These are phyloP conservation scores for Neofusicoccum cordaticola DNA, from an alignment of 2,329 filamentous ascomycete genomes.

Conservation along the genomic window DNA sequence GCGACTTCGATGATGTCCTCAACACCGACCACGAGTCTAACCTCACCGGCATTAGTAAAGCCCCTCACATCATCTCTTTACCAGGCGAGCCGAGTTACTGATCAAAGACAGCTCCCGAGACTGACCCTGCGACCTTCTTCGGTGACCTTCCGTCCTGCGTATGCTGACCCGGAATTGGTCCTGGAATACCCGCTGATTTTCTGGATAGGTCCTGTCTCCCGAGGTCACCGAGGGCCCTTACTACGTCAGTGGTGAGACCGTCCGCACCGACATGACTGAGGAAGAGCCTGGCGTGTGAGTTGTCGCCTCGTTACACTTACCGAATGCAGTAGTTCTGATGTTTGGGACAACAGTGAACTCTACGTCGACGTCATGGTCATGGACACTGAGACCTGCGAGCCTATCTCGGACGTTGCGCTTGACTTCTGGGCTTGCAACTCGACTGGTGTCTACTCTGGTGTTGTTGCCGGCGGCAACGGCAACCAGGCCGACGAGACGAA, in stretches of 20 bases:
- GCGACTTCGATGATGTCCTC: conserved; percentile 8
- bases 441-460: conserved; percentile 43
- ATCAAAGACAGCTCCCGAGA: conserved; percentile 22
- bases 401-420: conserved; percentile 48
- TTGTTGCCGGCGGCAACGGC: conserved; percentile 44
- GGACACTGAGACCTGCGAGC: conserved; percentile 54
- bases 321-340: background rate
- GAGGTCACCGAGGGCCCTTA: conserved; percentile 35
- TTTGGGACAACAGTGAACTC: conserved; percentile 24
- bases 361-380: conserved; percentile 50
- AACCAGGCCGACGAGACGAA: conserved; percentile 33
- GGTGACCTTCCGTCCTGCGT: conserved; percentile 30
- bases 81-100: background rate
- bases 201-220: conserved; percentile 23
- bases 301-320: background rate
- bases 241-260: conserved; percentile 50
- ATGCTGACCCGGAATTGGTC: background rate
- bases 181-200: background rate
- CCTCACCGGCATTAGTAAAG: conserved; percentile 27
- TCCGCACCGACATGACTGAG: conserved; percentile 50
- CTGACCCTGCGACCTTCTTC: conserved; percentile 26
- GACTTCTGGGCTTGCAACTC: conserved; percentile 51
- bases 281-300: conserved; percentile 39
- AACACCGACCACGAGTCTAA: conserved; percentile 30
- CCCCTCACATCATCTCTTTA: background rate